These are phyloP conservation scores for Penicillium cinerascens DNA, from an alignment of 495 filamentous ascomycete genomes.

Conservation along the genomic window DNA sequence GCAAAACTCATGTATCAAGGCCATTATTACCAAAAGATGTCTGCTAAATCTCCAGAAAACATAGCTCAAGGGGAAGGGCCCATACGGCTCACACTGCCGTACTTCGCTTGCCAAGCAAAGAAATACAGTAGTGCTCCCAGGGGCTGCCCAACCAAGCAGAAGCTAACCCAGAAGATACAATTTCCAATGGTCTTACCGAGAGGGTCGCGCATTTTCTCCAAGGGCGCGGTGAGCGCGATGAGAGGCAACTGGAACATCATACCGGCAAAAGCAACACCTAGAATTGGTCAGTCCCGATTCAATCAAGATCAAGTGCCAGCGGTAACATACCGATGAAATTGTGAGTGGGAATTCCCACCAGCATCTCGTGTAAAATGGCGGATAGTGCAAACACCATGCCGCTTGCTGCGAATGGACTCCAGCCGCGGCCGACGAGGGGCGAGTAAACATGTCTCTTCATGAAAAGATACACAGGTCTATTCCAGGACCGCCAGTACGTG, in stretches of 20 bases:
- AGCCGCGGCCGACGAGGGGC: conserved; percentile 79
- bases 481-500: conserved; percentile 93
- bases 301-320: not conserved
- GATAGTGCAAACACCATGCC: conserved; percentile 80
- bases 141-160: conserved; percentile 91
- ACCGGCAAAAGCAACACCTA: conserved; percentile 85
- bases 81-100: conserved; percentile 65
- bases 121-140: conserved; percentile 88
- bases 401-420: conserved; percentile 62
- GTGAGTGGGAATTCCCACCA: conserved; percentile 93
- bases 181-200: conserved; percentile 79
- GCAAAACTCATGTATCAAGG: not conserved
- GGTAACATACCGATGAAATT: conserved; percentile 72
- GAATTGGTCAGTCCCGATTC: conserved; percentile 6
- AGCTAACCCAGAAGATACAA: conserved; percentile 90
- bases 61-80: conserved; percentile 2
- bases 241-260: conserved; percentile 93
- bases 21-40: not conserved
- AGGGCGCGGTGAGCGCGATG: conserved; percentile 69
- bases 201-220: conserved; percentile 73
- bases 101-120: conserved; percentile 98
- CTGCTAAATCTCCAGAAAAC: not conserved
- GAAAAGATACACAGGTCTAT: conserved; percentile 93
- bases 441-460: conserved; percentile 91
- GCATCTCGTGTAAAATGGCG: conserved; percentile 82